Base-by-base conservation (phyloP, 1,284 basidiomycete genomes). In the Fistulinella staudtii region DNA sequence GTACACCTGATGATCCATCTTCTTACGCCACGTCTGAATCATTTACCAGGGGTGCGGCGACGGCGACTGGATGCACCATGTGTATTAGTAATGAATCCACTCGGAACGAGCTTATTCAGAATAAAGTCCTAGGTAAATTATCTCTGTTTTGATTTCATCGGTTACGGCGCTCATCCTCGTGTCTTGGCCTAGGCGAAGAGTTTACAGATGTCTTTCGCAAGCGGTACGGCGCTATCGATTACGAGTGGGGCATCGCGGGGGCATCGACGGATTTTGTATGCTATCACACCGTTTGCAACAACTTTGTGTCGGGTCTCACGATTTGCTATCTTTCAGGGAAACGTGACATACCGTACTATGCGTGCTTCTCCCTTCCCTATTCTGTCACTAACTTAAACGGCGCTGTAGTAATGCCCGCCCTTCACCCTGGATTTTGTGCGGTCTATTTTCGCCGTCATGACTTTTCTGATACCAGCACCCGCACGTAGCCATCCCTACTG, bases 11-110 rank as follows among this genome's bases (percentile, higher is more conserved):
- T 10, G n/a, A 23, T 13, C 37, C 35, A 36, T 39, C n/a, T 15
- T 21, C 20, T 5, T 30, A 10, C 6, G 29, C 14, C 6, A n/a
- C n/a, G 22, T 20, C 15, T 9, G n/a, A 27, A 3, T 28, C 9
- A 2, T 39, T 34, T 28, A 5, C 18, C 21, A 57, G 60, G 21
- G 50, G 47, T 29, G 46, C 49, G 24, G 27, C 47, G 11, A 52
- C 43, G 34, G 84, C 88, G 0, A 84, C 88, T 0, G 85, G 79
- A 3, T 91, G 88, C 58, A 72, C 70, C 44, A 70, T 79, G 36
- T 74, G 79, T 33, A 71, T 85, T 39, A 61, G 58, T 3, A 39
- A 59, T 4, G 62, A 64, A 15, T 60, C 59, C 1, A 60, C 69
- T 11, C 73, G 73, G 10, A 76, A 74, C 46, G 85, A 89, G 51